Evolutionary conservation across 192 early-diverging fungal genomes (phyloP), one percentile per base, ranked within the genome.

Genomic region (Anaeromyces robustus): DNA sequence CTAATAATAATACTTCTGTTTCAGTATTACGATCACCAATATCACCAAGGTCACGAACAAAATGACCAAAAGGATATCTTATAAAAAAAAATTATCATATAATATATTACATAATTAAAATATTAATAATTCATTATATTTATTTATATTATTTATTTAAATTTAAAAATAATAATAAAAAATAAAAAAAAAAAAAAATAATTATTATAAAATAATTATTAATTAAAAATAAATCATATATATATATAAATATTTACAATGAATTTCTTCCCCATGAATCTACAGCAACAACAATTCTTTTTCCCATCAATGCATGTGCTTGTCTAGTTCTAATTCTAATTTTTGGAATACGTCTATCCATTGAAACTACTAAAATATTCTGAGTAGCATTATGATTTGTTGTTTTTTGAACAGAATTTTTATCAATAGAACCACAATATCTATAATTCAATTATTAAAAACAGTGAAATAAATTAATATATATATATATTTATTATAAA

Each of bases 1-100:
- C 97, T 78, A 98, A 88, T 81, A 99, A 82, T 30, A 99, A 88
- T 29, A 99, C 96, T 82, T 99, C 95, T 0, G 96, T 99, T 83
- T 99, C 97, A 0, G 97, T 97, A 13, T 90, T 91, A 83, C 92
- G 90, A 85, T 98, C 96, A n/a, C 95, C 96, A 43, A 97, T 95
- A n/a, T 91, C 88, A 77, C 97, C 97, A 79, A 99, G 84, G 0
- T 92, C 89, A 32, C 92, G 89, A 30, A 99, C 95, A 87, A 96
- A 99, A 83, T 99, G 97, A 30, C 97, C 97, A 30, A 87, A 83
- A 11, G 97, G 96, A 81, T 89, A 86, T 29, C 41, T 30, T 39
- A 30, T 26, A 77, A 26, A 39, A 52, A 29, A 7, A 79, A 31
- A 29, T n/a, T n/a, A n/a, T n/a, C n/a, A n/a, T n/a, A n/a, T n/a